Evolutionary conservation across 78 protist genomes (phyloP), one percentile per base, ranked within the genome.

Genomic region (Dictyostelium brefeldianum): DNA sequence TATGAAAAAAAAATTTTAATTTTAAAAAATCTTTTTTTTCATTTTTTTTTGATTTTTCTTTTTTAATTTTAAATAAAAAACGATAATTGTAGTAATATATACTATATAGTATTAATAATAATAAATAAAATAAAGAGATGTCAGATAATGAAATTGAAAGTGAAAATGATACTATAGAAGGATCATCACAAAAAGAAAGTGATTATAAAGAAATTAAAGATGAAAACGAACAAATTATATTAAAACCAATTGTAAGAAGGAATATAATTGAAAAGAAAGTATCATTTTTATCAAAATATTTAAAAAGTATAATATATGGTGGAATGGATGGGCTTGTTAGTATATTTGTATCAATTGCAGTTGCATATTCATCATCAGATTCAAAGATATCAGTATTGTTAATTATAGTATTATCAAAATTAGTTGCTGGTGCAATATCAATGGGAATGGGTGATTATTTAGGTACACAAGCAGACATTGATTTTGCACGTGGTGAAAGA

Each of bases 401-500:
- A 53, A 79, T 81, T 9, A 69, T 91, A 48, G 95, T 82, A 53
- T 47, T 93, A 10, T 54, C 81, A 11, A 93, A 93, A 67, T 67
- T 93, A 53, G 65, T 93, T 15, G 92, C 96, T 41, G 96, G 96
- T 71, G 96, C 92, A 43, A 78, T 93, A 31, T 93, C 96, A 18
- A 93, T 93, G 96, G 96, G 96, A 47, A 78, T 93, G 80, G 96
- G 96, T 64, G 96, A 93, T 41, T 80, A 79, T 90, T 41, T 78
- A 14, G 96, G 95, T n/a, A 79, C 95, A 29, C 90, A 89, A 36
- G 95, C 95, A 3, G 95, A 91, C 27, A 77, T 81, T 14, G 85
- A 77, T n/a, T 83, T 81, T 57, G 95, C 95, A 25, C 54, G 48
- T 5, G 89, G 92, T 54, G 95, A 91, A 43, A 29, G 95, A 22